A percentile compares a stretch with the other conserved stretches of the same genome.
These are phyloP conservation scores for Sphagnum contortum DNA, from an alignment of 225 moss, liverwort and hornwort genomes.

Conservation along the genomic window DNA sequence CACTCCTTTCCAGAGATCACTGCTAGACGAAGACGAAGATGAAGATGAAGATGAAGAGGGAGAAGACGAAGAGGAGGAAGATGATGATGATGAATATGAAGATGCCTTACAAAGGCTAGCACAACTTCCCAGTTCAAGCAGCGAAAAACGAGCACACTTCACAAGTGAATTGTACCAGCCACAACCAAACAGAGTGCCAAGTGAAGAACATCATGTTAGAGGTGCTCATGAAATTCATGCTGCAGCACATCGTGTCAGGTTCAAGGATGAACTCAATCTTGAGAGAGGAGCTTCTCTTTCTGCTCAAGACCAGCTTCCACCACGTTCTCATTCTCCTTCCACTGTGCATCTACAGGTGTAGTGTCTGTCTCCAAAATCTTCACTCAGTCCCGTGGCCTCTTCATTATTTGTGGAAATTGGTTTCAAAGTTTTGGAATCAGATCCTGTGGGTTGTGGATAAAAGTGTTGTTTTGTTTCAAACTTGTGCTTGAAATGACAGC, in stretches of 20 bases:
- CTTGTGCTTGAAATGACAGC: neutral
- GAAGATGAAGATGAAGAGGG: slow-evolving; percentile 21
- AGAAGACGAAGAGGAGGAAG: slow-evolving; percentile 32
- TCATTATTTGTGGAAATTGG: neutral
- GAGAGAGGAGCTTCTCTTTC: slow-evolving; percentile 7
- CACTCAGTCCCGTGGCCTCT: neutral
- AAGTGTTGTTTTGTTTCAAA: neutral
- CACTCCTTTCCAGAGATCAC: slow-evolving; percentile 17
- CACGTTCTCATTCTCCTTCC: slow-evolving; percentile 12
- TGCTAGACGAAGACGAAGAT: slow-evolving; percentile 23
- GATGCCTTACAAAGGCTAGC: slow-evolving; percentile 11
- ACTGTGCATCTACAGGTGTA: slow-evolving; percentile 27
- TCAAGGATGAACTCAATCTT: slow-evolving; percentile 9
- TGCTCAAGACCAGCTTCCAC: slow-evolving; percentile 14
- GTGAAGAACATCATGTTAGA: neutral
- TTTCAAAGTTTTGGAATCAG: neutral
- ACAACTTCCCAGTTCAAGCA: slow-evolving; percentile 11
- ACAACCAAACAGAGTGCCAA: no score
- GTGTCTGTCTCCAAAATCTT: neutral
- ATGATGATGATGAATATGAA: slow-evolving; percentile 20
- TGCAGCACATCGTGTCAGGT: slow-evolving; percentile 18
- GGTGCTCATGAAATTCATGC: slow-evolving; percentile 1
- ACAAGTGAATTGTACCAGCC: no score
- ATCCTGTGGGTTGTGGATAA: neutral
- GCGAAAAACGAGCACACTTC: no score